Conservation (phyloP, 352 stramenopile species). For the Phytophthora constricta region DNA sequence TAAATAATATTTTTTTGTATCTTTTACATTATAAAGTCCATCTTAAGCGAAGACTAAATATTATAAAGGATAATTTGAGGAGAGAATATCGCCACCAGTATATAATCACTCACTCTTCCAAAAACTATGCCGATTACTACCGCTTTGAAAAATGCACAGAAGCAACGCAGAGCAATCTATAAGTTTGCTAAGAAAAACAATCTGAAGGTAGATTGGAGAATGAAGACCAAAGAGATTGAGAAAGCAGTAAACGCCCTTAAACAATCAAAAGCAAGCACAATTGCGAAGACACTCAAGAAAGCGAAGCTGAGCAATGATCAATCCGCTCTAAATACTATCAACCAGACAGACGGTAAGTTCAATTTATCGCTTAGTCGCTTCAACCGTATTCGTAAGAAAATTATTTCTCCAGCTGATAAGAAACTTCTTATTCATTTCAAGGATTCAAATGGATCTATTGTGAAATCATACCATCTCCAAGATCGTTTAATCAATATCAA, state of each 20-base stretch:
- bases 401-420: conserved; percentile 27
- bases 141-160: conserved; percentile 13
- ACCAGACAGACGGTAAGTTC: conserved; percentile 17
- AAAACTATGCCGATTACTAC: too few species aligned
- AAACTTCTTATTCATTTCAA: conserved; percentile 34
- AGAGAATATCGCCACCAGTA: too few species aligned
- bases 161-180: conserved; percentile 18
- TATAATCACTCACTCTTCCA: too few species aligned
- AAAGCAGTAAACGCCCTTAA: conserved; percentile 25
- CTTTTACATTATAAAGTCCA: too few species aligned
- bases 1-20: too few species aligned
- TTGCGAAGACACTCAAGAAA: conserved; percentile 15
- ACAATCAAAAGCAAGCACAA: conserved; percentile 19
- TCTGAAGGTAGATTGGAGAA: conserved; percentile 15
- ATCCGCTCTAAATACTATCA: conserved; percentile 11
- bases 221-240: conserved; percentile 16
- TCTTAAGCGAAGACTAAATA: too few species aligned
- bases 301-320: not conserved
- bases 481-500: conserved; percentile 27
- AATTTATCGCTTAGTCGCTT: conserved; percentile 22
- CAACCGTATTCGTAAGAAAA: conserved; percentile 29
- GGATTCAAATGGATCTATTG: conserved; percentile 20
- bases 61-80: too few species aligned
- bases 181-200: conserved; percentile 25
- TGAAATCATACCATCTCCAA: conserved; percentile 31